These are phyloP conservation scores for Discostella stelligeroides DNA, from an alignment of 108 stramenopile genomes.

Conservation along the genomic window DNA sequence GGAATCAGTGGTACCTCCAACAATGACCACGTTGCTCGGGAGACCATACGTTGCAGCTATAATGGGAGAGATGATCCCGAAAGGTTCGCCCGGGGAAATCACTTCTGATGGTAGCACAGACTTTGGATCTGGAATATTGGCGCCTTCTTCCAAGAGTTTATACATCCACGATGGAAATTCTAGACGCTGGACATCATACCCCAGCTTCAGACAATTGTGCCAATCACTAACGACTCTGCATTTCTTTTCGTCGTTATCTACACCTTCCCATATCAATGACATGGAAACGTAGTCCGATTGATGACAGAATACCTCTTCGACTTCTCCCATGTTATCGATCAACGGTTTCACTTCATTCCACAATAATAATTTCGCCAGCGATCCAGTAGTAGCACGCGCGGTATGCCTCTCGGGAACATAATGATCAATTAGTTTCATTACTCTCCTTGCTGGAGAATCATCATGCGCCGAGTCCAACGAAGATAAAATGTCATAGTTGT, in stretches of 20 bases:
- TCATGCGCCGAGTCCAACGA: background rate
- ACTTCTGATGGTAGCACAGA: constrained; percentile 61
- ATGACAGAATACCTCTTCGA: constrained; percentile 79
- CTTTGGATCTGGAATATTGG: constrained; percentile 41
- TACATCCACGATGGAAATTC: constrained; percentile 77
- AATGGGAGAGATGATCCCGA: constrained; percentile 67
- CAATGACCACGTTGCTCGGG: constrained; percentile 57
- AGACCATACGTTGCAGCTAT: constrained; percentile 66
- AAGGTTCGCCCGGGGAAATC: constrained; percentile 71
- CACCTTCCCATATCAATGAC: constrained; percentile 53
- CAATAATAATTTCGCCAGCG: constrained; percentile 88
- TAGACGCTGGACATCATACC: constrained; percentile 83
- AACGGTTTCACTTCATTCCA: constrained; percentile 83
- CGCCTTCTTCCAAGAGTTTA: constrained; percentile 53
- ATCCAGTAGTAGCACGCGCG: constrained; percentile 76
- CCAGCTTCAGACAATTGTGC: constrained; percentile 93
- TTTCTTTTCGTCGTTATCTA: constrained; percentile 15
- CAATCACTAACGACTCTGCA: constrained; percentile 67
- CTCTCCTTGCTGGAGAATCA: constrained; percentile 19
- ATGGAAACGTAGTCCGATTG: constrained; percentile 92
- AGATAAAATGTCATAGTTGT: constrained; percentile 68
- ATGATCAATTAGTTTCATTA: constrained; percentile 63
- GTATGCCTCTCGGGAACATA: constrained; percentile 83
- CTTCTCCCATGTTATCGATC: constrained; percentile 15
- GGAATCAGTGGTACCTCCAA: constrained; percentile 93